Conservation (phyloP, 208 protist species). For the Trypanosoma grayi region DNA sequence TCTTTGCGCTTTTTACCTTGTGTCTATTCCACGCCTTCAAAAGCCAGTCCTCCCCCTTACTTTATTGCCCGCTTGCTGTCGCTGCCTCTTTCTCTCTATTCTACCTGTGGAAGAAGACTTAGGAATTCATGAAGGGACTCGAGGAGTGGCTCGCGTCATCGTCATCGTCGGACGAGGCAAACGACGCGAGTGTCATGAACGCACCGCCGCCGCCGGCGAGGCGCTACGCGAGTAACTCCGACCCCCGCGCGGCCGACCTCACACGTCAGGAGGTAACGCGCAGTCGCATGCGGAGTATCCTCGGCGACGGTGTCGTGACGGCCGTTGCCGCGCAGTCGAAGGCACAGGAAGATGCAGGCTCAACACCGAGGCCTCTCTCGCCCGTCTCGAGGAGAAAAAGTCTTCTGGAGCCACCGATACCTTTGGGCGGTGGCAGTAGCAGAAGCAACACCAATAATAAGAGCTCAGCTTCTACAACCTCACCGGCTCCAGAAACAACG, state of each 20-base stretch:
- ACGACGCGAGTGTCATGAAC: neutral
- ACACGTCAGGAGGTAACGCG: slow-evolving; percentile 55
- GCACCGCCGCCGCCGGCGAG: neutral
- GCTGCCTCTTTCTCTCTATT: too few species aligned
- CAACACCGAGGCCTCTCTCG: neutral
- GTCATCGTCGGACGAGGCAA: slow-evolving; percentile 7
- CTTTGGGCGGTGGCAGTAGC: too few species aligned
- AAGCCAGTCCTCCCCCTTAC: neutral
- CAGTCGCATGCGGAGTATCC: slow-evolving; percentile 47
- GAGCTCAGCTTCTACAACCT: too few species aligned
- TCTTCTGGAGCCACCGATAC: too few species aligned
- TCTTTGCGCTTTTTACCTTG: too few species aligned
- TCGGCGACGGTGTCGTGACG: slow-evolving; percentile 43
- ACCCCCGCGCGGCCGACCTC: too few species aligned
- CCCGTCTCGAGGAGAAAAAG: neutral
- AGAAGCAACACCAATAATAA: too few species aligned
- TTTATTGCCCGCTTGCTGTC: neutral
- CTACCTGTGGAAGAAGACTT: too few species aligned
- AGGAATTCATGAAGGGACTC: slow-evolving; percentile 54
- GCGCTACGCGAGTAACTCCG: neutral
- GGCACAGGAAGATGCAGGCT: neutral
- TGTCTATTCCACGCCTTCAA: too few species aligned
- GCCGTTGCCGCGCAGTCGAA: slow-evolving; percentile 3
- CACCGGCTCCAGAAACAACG: neutral
- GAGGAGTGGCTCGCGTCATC: slow-evolving; percentile 58